Evolutionary conservation across 2,329 filamentous ascomycete genomes (phyloP).

Genomic region (Rosellinia necatrix): DNA sequence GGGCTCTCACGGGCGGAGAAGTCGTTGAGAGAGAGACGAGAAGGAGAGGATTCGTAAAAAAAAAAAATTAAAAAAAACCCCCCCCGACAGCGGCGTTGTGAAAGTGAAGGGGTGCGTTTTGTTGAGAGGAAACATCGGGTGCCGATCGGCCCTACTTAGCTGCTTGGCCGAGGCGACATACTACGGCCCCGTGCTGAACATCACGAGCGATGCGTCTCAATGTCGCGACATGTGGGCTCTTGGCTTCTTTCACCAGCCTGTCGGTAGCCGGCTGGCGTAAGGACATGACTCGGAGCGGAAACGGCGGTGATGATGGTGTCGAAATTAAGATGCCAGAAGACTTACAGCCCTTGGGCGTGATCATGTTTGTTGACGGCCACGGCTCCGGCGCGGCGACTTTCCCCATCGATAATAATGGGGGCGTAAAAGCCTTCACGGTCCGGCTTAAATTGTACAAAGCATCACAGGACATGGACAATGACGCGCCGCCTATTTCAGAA

Average conservation of each 20-base stretch:
- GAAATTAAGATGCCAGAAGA: too few species aligned
- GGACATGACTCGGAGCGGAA: not conserved
- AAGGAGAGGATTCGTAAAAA: too few species aligned
- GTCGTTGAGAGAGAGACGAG: not conserved
- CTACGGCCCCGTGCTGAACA: conserved; percentile 12
- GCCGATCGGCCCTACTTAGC: too few species aligned
- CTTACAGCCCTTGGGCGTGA: too few species aligned
- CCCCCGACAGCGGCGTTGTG: conserved; percentile 27
- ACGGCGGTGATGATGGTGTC: not conserved
- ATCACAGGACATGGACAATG: not conserved
- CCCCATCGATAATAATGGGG: too few species aligned
- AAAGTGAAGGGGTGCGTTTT: conserved; percentile 25
- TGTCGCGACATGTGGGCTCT: conserved; percentile 33
- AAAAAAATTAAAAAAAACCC: too few species aligned
- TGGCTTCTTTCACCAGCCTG: conserved; percentile 30
- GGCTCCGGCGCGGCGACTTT: too few species aligned
- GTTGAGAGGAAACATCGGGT: conserved; percentile 24
- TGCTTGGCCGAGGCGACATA: conserved; percentile 26
- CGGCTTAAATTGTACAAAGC: not conserved
- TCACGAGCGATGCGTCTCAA: conserved; percentile 37
- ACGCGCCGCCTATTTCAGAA: too few species aligned
- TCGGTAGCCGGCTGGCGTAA: not conserved
- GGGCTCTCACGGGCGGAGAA: conserved; percentile 1
- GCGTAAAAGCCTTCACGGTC: too few species aligned
- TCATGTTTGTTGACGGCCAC: too few species aligned